A percentile compares a stretch with the other conserved stretches of the same genome.
Evolutionary conservation across 2,329 filamentous ascomycete species (phyloP).

Genomic region (Colletotrichum gigasporum): DNA sequence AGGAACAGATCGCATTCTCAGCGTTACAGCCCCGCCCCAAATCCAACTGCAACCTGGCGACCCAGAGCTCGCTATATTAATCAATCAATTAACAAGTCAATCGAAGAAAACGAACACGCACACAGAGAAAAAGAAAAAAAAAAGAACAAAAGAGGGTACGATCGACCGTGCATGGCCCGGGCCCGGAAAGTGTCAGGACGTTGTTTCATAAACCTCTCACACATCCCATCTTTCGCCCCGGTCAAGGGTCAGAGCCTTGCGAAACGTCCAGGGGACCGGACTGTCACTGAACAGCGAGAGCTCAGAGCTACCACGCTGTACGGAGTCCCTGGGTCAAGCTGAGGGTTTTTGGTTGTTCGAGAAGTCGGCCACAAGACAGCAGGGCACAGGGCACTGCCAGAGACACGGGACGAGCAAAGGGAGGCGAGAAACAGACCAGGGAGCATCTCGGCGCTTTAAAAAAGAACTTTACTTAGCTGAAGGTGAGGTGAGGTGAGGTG

Average conservation of each 20-base stretch:
- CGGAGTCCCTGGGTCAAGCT: too few relatives aligned
- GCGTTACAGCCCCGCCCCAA: too few relatives aligned
- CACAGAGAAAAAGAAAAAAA: slow-evolving; percentile 1
- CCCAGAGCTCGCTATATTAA: neutral
- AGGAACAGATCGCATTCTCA: too few relatives aligned
- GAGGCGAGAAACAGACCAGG: neutral
- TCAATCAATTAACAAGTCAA: slow-evolving; percentile 10
- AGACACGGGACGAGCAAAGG: neutral
- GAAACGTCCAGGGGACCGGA: slow-evolving; percentile 3
- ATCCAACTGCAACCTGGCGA: too few relatives aligned
- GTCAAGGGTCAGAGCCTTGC: slow-evolving; percentile 9
- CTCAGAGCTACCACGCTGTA: neutral
- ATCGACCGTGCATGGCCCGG: slow-evolving; percentile 27
- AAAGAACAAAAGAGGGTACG: neutral
- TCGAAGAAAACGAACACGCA: too few relatives aligned
- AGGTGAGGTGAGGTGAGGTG: neutral
- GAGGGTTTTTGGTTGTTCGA: neutral
- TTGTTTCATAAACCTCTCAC: slow-evolving; percentile 33
- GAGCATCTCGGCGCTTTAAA: neutral
- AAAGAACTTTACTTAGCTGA: neutral
- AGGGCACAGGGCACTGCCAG: too few relatives aligned
- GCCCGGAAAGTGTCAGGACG: slow-evolving; percentile 32
- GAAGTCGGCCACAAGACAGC: neutral
- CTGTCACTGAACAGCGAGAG: neutral
- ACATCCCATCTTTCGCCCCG: slow-evolving; percentile 24